A percentile compares a stretch with the other conserved stretches of the same genome.
These are phyloP conservation scores for Cymbidium sinense DNA, from an alignment of 106 monocot species.

Conservation along the genomic window DNA sequence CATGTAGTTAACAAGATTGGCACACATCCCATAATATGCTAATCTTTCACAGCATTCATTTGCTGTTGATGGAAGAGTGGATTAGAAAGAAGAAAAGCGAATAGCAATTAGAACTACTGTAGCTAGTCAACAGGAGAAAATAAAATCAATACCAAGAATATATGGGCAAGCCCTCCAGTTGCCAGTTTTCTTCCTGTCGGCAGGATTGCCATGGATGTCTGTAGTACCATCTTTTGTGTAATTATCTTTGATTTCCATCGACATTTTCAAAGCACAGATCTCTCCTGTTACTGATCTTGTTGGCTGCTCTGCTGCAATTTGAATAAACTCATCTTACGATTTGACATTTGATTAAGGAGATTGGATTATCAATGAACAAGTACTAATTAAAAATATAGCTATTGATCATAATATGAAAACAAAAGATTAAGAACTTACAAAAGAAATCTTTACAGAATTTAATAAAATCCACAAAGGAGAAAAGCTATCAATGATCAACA, in stretches of 20 bases:
- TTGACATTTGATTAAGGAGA: not conserved
- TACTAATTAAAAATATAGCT: not conserved
- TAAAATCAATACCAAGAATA: constrained; percentile 39
- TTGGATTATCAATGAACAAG: not conserved
- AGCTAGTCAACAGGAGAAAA: not conserved
- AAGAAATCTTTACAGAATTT: not conserved
- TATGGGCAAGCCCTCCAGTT: constrained; percentile 65
- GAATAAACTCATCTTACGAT: not conserved
- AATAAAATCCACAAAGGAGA: not conserved
- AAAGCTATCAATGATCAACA: too few species aligned
- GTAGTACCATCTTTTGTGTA: constrained; percentile 60
- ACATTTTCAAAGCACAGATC: not conserved
- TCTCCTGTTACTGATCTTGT: not conserved
- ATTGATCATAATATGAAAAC: not conserved
- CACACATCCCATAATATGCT: constrained; percentile 53
- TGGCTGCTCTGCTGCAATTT: not conserved
- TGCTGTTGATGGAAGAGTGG: constrained; percentile 9
- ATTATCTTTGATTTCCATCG: constrained; percentile 19
- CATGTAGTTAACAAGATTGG: constrained; percentile 47
- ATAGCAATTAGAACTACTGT: not conserved
- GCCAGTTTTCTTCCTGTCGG: constrained; percentile 41
- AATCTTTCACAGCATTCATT: constrained; percentile 56
- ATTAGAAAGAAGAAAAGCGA: not conserved
- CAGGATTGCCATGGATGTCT: constrained; percentile 52
- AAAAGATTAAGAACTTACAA: not conserved